These are phyloP conservation scores for Microstroma glucosiphilum DNA, from an alignment of 1,284 basidiomycete genomes.

Conservation along the genomic window DNA sequence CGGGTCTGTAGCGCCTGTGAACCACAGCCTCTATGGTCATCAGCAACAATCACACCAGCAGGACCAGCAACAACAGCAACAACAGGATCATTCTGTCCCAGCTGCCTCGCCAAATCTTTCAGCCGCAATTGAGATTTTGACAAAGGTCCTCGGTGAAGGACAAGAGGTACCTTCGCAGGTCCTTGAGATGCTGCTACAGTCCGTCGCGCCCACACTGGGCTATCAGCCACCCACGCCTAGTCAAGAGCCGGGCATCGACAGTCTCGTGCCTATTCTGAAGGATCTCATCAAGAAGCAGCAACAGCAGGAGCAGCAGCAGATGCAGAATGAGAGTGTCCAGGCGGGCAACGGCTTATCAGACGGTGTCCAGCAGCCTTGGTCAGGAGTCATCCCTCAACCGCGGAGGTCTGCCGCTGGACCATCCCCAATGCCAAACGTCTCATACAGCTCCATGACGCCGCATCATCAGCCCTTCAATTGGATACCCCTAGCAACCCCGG, in stretches of 20 bases:
- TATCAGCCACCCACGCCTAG: not conserved
- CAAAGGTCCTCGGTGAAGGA: not conserved
- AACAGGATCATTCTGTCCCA: not conserved
- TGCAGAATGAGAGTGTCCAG: not conserved
- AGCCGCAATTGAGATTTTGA: constrained; percentile 2
- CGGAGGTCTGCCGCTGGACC: not conserved
- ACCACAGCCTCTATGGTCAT: not conserved
- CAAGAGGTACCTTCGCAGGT: constrained; percentile 5
- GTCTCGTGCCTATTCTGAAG: constrained; percentile 1
- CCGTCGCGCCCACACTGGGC: constrained; percentile 1
- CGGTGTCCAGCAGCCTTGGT: not conserved
- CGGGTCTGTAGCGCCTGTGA: too few relatives aligned
- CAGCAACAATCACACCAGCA: not conserved
- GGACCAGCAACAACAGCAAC: not conserved
- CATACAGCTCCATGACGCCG: too few relatives aligned
- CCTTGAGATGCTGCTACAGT: not conserved
- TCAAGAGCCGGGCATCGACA: constrained; percentile 2
- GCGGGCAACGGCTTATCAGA: not conserved
- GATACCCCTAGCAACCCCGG: not conserved
- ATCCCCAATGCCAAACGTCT: not conserved
- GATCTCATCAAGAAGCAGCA: constrained; percentile 5
- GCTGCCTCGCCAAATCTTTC: not conserved
- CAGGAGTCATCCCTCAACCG: not conserved
- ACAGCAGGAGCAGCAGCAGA: not conserved
- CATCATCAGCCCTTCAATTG: not conserved